Percentiles rank a stretch among this genome's conserved stretches.
Evolutionary conservation across 2,329 filamentous ascomycete species (phyloP).

Genomic region (Beauveria pseudobassiana): DNA sequence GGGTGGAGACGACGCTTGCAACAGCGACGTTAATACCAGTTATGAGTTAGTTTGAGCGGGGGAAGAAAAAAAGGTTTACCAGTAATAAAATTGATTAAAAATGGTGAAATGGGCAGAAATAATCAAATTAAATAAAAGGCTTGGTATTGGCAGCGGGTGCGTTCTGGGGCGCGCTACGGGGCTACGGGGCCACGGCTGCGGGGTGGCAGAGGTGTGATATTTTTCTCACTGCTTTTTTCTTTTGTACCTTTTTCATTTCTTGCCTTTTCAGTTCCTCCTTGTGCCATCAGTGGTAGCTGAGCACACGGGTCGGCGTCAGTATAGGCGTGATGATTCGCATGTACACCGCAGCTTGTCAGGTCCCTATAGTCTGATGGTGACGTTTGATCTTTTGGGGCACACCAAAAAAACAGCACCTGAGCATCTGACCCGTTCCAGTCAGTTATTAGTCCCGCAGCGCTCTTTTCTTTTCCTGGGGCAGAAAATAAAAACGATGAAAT

Average conservation of each 20-base stretch:
- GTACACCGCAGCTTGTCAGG: too few relatives aligned
- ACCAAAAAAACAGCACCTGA: too few relatives aligned
- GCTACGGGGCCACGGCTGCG: neutral
- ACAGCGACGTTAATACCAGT: neutral
- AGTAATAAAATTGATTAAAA: neutral
- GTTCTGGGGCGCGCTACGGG: neutral
- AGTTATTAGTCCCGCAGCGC: too few relatives aligned
- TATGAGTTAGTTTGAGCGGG: too few relatives aligned
- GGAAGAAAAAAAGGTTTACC: too few relatives aligned
- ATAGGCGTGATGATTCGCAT: too few relatives aligned
- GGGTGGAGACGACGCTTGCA: neutral
- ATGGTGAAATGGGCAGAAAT: neutral
- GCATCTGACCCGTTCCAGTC: too few relatives aligned
- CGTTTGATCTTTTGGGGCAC: too few relatives aligned
- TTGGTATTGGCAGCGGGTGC: neutral
- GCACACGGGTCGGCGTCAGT: too few relatives aligned
- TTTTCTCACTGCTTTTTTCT: neutral
- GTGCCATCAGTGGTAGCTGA: neutral
- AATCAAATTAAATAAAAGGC: neutral
- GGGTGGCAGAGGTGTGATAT: neutral
- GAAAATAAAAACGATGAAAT: too few relatives aligned
- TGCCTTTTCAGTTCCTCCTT: too few relatives aligned
- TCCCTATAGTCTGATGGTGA: too few relatives aligned
- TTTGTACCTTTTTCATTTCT: neutral
- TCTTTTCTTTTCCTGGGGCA: neutral